These are phyloP conservation scores for Tripterygium wilfordii DNA, from an alignment of 177 flowering plant species.

Conservation along the genomic window DNA sequence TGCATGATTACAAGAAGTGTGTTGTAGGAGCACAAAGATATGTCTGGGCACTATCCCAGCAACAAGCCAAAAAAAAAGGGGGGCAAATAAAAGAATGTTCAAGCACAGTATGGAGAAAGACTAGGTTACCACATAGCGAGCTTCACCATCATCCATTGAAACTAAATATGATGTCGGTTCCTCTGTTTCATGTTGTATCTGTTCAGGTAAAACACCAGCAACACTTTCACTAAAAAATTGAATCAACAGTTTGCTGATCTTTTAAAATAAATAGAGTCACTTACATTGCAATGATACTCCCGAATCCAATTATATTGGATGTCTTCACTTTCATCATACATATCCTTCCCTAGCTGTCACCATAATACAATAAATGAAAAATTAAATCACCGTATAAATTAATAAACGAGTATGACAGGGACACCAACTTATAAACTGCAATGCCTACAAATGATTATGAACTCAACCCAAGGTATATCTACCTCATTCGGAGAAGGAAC, in stretches of 20 bases:
- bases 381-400: background rate
- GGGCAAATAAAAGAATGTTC: background rate
- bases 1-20: slow-evolving; percentile 22
- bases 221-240: background rate
- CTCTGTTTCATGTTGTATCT: slow-evolving; percentile 85
- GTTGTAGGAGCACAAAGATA: too few species aligned
- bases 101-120: too few species aligned
- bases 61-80: too few species aligned
- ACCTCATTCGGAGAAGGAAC: slow-evolving; percentile 84
- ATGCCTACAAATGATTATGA: too few species aligned
- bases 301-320: slow-evolving; percentile 78
- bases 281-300: slow-evolving; percentile 92
- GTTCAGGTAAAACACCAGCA: slow-evolving; percentile 8
- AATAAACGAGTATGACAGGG: background rate
- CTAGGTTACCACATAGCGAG: slow-evolving; percentile 81
- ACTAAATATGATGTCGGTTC: slow-evolving; percentile 81
- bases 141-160: slow-evolving; percentile 60
- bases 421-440: background rate
- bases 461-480: slow-evolving; percentile 1
- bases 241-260: background rate
- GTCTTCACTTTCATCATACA: slow-evolving; percentile 76
- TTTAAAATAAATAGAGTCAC: too few species aligned
- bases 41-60: too few species aligned
- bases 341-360: slow-evolving; percentile 76
- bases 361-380: slow-evolving; percentile 3